Conservation (phyloP, 495 filamentous ascomycete genomes). For the Durotheca rogersii region DNA sequence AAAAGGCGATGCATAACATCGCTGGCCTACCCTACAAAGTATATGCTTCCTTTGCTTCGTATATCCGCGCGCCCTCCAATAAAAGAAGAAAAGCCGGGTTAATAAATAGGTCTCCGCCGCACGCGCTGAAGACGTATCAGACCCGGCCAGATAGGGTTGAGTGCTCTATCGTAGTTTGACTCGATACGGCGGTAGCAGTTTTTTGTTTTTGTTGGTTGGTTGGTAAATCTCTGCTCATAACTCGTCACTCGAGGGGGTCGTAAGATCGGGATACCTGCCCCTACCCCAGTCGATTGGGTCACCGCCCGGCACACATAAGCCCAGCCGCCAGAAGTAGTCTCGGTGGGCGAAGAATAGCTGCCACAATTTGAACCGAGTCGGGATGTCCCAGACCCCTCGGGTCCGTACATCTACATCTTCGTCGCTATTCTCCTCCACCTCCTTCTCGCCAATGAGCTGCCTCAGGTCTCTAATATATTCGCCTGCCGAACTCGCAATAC, state of each 20-base stretch:
- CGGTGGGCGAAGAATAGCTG: conserved; percentile 91
- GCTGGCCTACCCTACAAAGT: too few species aligned
- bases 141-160: too few species aligned
- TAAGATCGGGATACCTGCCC: conserved; percentile 38
- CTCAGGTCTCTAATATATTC: conserved; percentile 28
- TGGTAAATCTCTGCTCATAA: too few species aligned
- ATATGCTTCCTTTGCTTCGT: too few species aligned
- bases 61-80: too few species aligned
- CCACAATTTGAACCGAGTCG: conserved; percentile 72
- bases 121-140: too few species aligned
- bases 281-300: conserved; percentile 69
- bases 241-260: conserved; percentile 31
- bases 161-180: too few species aligned
- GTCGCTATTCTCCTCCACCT: conserved; percentile 19
- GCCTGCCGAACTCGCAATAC: conserved; percentile 61
- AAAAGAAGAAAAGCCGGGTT: too few species aligned
- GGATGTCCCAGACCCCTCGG: conserved; percentile 45
- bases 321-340: conserved; percentile 94
- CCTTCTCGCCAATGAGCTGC: conserved; percentile 18
- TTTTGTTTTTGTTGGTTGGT: too few species aligned
- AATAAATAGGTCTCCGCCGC: too few species aligned
- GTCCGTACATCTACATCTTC: conserved; percentile 16
- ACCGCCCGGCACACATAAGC: conserved; percentile 83
- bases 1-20: too few species aligned
- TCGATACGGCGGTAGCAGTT: too few species aligned